A percentile compares a stretch with the other conserved stretches of the same genome.
These are phyloP conservation scores for Elongisporangium anandrum DNA, from an alignment of 352 stramenopile species.

Conservation along the genomic window DNA sequence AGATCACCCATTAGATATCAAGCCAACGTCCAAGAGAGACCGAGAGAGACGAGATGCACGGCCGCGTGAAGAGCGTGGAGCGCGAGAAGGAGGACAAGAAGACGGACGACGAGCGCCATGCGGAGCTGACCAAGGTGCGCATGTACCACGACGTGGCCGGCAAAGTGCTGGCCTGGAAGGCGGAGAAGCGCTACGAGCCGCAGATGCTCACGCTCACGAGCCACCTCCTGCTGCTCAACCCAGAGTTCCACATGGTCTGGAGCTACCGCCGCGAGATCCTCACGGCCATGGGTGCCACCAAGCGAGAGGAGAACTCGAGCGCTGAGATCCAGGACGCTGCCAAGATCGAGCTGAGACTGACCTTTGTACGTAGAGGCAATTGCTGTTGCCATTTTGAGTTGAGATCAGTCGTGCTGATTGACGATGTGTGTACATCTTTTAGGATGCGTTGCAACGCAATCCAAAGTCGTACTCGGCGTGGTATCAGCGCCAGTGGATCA, in stretches of 20 bases:
- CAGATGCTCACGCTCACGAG: conserved; percentile 80
- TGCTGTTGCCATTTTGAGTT: too few species aligned
- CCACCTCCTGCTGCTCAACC: conserved; percentile 94
- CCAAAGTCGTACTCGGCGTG: conserved; percentile 96
- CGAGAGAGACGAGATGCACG: conserved; percentile 37
- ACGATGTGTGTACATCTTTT: conserved; percentile 3
- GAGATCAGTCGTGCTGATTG: too few species aligned
- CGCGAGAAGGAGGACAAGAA: conserved; percentile 67
- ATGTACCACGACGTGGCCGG: conserved; percentile 76
- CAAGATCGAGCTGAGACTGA: conserved; percentile 88
- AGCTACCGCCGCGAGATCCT: conserved; percentile 94
- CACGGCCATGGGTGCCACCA: conserved; percentile 25
- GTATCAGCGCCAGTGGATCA: conserved; percentile 86
- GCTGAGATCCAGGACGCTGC: conserved; percentile 41
- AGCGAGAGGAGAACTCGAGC: conserved; percentile 15
- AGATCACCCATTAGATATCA: background rate
- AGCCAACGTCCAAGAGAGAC: background rate
- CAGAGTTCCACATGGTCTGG: conserved; percentile 97
- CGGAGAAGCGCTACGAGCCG: conserved; percentile 40
- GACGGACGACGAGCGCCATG: conserved; percentile 52
- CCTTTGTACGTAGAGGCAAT: conserved; percentile 26
- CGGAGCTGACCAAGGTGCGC: conserved; percentile 57
- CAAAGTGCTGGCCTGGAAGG: conserved; percentile 66
- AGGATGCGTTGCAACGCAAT: conserved; percentile 93
- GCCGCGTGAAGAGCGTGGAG: conserved; percentile 71